Evolutionary conservation across 2,329 filamentous ascomycete genomes (phyloP).

Genomic region (Verticillium nonalfalfae): DNA sequence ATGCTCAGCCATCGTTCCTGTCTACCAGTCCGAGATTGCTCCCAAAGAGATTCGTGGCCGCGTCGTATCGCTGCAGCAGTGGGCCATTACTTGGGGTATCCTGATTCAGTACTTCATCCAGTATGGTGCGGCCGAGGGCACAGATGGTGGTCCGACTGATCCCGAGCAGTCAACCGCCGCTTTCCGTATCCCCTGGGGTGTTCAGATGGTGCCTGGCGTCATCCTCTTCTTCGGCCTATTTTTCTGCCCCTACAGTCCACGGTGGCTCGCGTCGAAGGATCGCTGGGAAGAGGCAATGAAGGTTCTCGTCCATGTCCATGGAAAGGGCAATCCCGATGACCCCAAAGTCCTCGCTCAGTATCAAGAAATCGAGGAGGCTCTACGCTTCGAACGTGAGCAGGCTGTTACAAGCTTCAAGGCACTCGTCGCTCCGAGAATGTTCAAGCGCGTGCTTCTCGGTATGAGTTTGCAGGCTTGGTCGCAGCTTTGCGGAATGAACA

Average conservation of each 20-base stretch:
- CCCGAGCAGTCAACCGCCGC: conserved; percentile 42
- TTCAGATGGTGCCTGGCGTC: conserved; percentile 50
- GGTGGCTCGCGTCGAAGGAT: conserved; percentile 64
- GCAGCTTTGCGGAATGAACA: conserved; percentile 54
- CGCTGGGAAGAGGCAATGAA: conserved; percentile 59
- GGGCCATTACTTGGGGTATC: conserved; percentile 67
- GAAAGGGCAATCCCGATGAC: conserved; percentile 45
- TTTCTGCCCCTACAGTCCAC: conserved; percentile 58
- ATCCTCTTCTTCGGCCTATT: conserved; percentile 49
- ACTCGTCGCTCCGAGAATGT: conserved; percentile 42
- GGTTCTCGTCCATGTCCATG: conserved; percentile 54
- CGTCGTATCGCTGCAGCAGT: conserved; percentile 57
- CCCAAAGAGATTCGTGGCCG: conserved; percentile 51
- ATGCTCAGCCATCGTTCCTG: conserved; percentile 62
- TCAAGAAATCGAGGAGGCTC: conserved; percentile 50
- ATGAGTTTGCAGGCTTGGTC: conserved; percentile 55
- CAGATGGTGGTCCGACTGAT: conserved; percentile 44
- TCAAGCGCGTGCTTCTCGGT: conserved; percentile 50
- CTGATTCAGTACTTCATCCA: conserved; percentile 62
- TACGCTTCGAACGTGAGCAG: conserved; percentile 47
- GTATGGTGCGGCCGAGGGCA: conserved; percentile 49
- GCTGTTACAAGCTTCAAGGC: conserved; percentile 40
- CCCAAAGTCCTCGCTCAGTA: conserved; percentile 58
- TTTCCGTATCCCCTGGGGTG: conserved; percentile 56
- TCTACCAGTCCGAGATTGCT: conserved; percentile 64